Conservation (phyloP, 1,284 basidiomycete genomes). For the Mycena citricolor region DNA sequence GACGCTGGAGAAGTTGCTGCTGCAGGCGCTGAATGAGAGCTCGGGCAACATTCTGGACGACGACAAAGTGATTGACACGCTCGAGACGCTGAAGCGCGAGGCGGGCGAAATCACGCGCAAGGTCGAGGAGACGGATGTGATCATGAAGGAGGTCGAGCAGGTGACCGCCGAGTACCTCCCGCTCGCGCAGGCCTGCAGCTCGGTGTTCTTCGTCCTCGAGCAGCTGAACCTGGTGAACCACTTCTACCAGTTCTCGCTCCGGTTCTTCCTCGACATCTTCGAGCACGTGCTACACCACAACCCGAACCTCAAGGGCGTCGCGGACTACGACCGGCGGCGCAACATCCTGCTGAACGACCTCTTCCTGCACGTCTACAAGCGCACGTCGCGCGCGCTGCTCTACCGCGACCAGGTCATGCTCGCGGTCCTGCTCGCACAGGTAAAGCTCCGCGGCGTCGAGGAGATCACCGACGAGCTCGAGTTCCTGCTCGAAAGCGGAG, state of each 20-base stretch:
- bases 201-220: conserved; percentile 96
- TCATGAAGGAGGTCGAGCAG: conserved; percentile 95
- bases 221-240: conserved; percentile 94
- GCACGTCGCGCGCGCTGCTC: conserved; percentile 89
- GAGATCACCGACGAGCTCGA: conserved; percentile 86
- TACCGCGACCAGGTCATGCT: conserved; percentile 93
- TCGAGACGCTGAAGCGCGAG: conserved; percentile 96
- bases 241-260: conserved; percentile 98
- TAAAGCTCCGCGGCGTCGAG: conserved; percentile 80
- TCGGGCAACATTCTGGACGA: conserved; percentile 97
- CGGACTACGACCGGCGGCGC: conserved; percentile 75
- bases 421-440: conserved; percentile 87
- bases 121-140: conserved; percentile 95
- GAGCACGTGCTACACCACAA: conserved; percentile 93
- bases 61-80: conserved; percentile 97
- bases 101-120: conserved; percentile 96
- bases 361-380: conserved; percentile 87
- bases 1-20: conserved; percentile 89
- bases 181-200: conserved; percentile 94
- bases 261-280: conserved; percentile 98
- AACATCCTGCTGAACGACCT: conserved; percentile 88
- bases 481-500: conserved; percentile 87
- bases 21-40: conserved; percentile 97
- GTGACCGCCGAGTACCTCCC: conserved; percentile 95
- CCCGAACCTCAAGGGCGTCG: conserved; percentile 80